Conservation (phyloP, 2,329 filamentous ascomycete genomes). For the Aspergillus pseudoviridinutans region DNA sequence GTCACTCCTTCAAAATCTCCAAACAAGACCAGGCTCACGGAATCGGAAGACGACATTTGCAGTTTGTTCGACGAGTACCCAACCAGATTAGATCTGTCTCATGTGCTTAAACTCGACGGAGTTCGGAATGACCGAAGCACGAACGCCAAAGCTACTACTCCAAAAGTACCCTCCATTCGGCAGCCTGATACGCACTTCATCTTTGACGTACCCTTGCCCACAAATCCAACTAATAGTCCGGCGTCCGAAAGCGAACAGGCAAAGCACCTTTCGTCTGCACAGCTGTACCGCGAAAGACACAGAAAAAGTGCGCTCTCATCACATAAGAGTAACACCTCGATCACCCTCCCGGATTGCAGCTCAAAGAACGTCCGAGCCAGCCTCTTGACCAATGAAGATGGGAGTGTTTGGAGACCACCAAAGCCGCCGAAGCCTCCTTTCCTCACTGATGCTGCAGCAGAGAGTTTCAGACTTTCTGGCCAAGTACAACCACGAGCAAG, state of each 20-base stretch:
- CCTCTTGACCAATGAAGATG: background rate
- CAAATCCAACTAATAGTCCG: slow-evolving; percentile 10
- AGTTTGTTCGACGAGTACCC: background rate
- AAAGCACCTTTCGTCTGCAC: background rate
- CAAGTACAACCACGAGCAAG: background rate
- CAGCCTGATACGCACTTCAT: slow-evolving; percentile 2
- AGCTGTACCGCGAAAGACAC: background rate
- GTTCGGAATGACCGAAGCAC: background rate
- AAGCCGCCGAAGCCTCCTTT: slow-evolving; percentile 12
- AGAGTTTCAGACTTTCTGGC: background rate
- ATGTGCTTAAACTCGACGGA: background rate
- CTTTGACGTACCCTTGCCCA: slow-evolving; percentile 1
- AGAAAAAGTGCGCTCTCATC: background rate
- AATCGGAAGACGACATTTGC: background rate
- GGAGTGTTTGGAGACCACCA: slow-evolving; percentile 5
- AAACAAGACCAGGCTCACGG: background rate
- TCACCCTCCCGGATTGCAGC: background rate
- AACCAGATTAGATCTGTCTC: background rate
- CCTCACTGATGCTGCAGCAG: slow-evolving; percentile 2
- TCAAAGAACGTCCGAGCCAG: background rate
- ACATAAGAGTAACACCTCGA: background rate
- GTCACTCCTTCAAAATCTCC: background rate
- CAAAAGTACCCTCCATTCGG: background rate
- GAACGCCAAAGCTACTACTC: background rate
- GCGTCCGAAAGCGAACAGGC: slow-evolving; percentile 4